phyloP scores from a whole-genome alignment of 2,329 filamentous ascomycete species.

The Aspergillus phoenicis region DNA sequence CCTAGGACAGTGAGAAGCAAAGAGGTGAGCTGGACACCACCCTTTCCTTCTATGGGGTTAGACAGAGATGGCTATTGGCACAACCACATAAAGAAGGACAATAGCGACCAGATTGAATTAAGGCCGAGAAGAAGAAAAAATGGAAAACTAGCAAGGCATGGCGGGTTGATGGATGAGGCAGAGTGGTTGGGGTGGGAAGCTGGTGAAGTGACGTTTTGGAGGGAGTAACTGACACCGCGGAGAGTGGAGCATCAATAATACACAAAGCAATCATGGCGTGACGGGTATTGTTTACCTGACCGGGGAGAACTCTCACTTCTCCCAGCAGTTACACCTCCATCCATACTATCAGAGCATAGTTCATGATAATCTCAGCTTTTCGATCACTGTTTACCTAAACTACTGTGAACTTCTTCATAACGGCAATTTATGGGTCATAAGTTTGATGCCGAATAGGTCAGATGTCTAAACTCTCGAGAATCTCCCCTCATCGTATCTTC shows the following conservation, averaged over 20 bases:
- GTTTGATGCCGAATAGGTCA: too few relatives aligned
- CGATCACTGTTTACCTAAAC: too few relatives aligned
- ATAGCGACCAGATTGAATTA: not conserved
- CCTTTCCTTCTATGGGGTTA: not conserved
- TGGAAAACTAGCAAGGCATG: not conserved
- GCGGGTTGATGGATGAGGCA: not conserved
- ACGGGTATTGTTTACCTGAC: not conserved
- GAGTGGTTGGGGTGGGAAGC: not conserved
- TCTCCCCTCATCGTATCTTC: too few relatives aligned
- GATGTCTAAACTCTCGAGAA: too few relatives aligned
- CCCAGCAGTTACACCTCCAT: too few relatives aligned
- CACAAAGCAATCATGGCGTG: not conserved
- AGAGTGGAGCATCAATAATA: not conserved
- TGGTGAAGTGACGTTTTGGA: not conserved
- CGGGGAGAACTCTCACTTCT: too few relatives aligned
- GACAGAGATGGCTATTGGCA: not conserved
- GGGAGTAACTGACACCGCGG: not conserved
- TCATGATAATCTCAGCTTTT: too few relatives aligned
- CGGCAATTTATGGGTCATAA: too few relatives aligned
- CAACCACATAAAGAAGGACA: not conserved
- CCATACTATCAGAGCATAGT: too few relatives aligned
- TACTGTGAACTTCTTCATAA: too few relatives aligned
- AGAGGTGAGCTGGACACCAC: constrained; percentile 3
- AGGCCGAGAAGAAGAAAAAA: constrained; percentile 1
- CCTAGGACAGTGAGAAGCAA: not conserved